phyloP scores from a whole-genome alignment of 2,329 filamentous ascomycete genomes.

The Neoarthrinium moseri region DNA sequence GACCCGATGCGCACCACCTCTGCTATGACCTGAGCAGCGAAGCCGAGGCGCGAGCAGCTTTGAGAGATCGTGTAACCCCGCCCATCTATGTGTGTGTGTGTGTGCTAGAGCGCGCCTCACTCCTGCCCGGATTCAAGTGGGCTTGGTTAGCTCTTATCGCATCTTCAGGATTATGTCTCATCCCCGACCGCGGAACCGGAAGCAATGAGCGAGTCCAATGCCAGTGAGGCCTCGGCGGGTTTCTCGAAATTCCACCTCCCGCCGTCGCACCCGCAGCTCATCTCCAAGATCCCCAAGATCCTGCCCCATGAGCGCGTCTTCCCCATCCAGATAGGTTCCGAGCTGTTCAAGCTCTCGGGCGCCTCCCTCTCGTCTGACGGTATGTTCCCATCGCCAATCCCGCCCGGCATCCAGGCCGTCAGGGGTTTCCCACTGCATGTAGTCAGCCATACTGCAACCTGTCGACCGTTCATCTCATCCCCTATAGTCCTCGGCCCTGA shows the following conservation, averaged over 20 bases:
- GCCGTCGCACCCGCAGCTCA: slow-evolving; percentile 29
- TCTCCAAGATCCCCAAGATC: slow-evolving; percentile 52
- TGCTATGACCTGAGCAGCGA: not conserved
- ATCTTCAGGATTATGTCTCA: slow-evolving; percentile 7
- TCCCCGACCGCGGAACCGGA: not conserved
- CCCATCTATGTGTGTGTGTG: no score
- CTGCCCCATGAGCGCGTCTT: slow-evolving; percentile 72
- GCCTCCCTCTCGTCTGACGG: slow-evolving; percentile 73
- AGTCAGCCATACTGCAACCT: slow-evolving; percentile 7
- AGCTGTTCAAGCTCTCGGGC: slow-evolving; percentile 71
- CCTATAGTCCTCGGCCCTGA: no score
- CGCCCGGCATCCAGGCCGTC: slow-evolving; percentile 1
- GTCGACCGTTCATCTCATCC: no score
- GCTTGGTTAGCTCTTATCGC: not conserved
- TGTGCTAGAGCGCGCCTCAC: not conserved
- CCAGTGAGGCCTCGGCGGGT: slow-evolving; percentile 25
- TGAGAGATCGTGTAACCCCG: no score
- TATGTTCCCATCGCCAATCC: slow-evolving; percentile 35
- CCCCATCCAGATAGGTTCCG: slow-evolving; percentile 70
- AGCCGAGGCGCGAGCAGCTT: not conserved
- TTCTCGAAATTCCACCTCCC: slow-evolving; percentile 22
- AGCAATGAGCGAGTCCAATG: slow-evolving; percentile 27
- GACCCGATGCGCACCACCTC: not conserved
- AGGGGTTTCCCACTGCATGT: slow-evolving; percentile 3
- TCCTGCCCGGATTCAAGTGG: no score